Evolutionary conservation across 176 grass and related monocot genomes (phyloP).

Genomic region (Eragrostis curvula): DNA sequence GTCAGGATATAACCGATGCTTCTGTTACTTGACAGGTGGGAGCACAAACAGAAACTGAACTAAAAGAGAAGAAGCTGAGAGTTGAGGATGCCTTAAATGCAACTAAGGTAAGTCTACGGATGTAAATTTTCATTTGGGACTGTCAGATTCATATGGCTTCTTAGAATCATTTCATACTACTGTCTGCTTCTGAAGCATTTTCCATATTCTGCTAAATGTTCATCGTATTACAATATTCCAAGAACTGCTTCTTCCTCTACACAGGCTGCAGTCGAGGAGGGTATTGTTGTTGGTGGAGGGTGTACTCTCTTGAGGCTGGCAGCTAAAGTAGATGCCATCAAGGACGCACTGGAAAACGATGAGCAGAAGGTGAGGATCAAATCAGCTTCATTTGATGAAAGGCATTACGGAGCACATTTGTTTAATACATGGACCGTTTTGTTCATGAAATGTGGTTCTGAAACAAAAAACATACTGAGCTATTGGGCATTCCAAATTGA

Average conservation of each 20-base stretch:
- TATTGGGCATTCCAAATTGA: slow-evolving; percentile 8
- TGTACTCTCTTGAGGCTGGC: slow-evolving; percentile 93
- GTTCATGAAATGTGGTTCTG: neutral
- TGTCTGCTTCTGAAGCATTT: neutral
- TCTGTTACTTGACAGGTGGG: slow-evolving; percentile 65
- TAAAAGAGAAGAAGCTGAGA: slow-evolving; percentile 99
- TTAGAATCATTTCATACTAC: neutral
- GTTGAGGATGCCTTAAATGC: slow-evolving; percentile 99
- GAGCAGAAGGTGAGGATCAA: slow-evolving; percentile 81
- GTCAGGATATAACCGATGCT: slow-evolving; percentile 32
- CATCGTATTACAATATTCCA: neutral
- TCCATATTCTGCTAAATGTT: neutral
- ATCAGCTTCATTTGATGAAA: neutral
- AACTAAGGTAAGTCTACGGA: slow-evolving; percentile 63
- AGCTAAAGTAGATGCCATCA: slow-evolving; percentile 90
- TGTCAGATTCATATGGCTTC: slow-evolving; percentile 23
- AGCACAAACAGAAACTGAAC: slow-evolving; percentile 97
- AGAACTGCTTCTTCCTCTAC: neutral
- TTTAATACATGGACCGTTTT: neutral
- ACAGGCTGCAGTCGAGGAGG: slow-evolving; percentile 98
- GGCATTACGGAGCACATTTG: neutral
- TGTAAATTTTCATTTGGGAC: neutral
- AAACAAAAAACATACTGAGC: neutral
- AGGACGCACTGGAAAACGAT: slow-evolving; percentile 88
- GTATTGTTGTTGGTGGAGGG: slow-evolving; percentile 97